Base-by-base conservation (phyloP, 345 rosid genomes). In the Linum lewisii region DNA sequence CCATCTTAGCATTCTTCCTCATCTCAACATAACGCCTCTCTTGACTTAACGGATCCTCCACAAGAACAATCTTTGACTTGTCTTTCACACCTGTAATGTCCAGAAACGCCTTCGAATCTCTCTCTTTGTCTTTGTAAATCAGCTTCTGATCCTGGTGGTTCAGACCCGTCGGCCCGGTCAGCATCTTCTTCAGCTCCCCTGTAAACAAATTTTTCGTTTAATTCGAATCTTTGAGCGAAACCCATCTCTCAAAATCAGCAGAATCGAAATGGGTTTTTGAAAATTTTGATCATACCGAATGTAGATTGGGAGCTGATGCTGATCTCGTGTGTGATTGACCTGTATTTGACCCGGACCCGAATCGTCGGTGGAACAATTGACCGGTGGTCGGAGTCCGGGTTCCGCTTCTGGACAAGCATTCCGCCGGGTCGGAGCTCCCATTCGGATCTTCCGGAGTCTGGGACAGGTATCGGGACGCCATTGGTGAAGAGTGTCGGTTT, bases 351-450 rank as follows among this genome's bases (percentile, higher is more conserved):
- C 77, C 88, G 78, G 59, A 89, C 91, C 74, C 97, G 78, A 65
- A 93, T 82, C 69, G 86, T 79, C 72, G 96, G 96, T 21, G 94
- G 89, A 21, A 94, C 88, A 57, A 73, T 65, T 51, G 89, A 65
- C 66, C 29, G 42, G 62, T 79, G 82, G 70, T 85, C 94, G 59
- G 84, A 80, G 59, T 84, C 90, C 64, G 82, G 85, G 69, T 64
- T 78, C 6, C 99, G 80, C 72, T 87, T 94, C 80, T 94, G 99
- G 10, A 94, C 99, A 64, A 94, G 64, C 99, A 94, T 94, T 34
- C 99, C 99, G 6, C 99, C 97, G 16, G 99, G 99, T 66, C 99
- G 77, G 63, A 90, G 71, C 79, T 94, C 99, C 97, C 88, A 94
- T 21, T 85, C 92, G 20, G 80, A 78, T 32, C 73, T 82, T 32